Base-by-base conservation (phyloP, 768 basidiomycete species). In the Astraeus odoratus region DNA sequence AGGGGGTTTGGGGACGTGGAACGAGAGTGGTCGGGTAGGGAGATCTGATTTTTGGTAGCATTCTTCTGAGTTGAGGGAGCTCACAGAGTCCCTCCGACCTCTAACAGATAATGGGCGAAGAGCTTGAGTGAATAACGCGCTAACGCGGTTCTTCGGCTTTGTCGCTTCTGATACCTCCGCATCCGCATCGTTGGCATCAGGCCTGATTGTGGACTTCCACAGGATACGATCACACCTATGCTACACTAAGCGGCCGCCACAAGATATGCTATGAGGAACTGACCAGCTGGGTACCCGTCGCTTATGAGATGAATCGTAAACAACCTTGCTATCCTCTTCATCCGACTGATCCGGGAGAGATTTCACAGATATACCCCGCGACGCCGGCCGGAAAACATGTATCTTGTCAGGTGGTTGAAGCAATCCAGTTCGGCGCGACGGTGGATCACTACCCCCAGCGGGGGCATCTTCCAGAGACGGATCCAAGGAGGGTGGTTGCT, bases 281-380 rank as follows among this genome's bases (percentile, higher is more conserved):
- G 52, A 85, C 88, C 88, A 90, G 60, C 86, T 87, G 5, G 88
- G 88, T 20, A 90, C 88, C 16, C 88, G 80, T 54, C 79, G 76
- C 61, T 91, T 90, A 54, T 77, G 70, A 8, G 87, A 90, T 22
- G 83, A 80, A 61, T 91, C 88, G 56, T 89, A 90, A 3, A 86
- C 80, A 15, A 82, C 84, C 54, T 72, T 74, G 33, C 77, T 76
- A 25, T 72, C 73, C 1, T 67, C 60, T 26, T 66, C 63, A 22
- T 67, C 63, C 4, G 66, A 63, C 23, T 65, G 61, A 27, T 74
- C 73, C 41, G 61, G 63, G 13, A 40, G 51, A 37, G 61, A 63
- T 33, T 60, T 63, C 16, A 53, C 45, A 31, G 61, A 63, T 37
- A 62, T 49, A 1, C 58, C 60, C 4, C 58, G 60, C 8, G 63